A percentile compares a stretch with the other conserved stretches of the same genome.
phyloP scores from a whole-genome alignment of 2,329 filamentous ascomycete genomes.

The Helotiales sp. region DNA sequence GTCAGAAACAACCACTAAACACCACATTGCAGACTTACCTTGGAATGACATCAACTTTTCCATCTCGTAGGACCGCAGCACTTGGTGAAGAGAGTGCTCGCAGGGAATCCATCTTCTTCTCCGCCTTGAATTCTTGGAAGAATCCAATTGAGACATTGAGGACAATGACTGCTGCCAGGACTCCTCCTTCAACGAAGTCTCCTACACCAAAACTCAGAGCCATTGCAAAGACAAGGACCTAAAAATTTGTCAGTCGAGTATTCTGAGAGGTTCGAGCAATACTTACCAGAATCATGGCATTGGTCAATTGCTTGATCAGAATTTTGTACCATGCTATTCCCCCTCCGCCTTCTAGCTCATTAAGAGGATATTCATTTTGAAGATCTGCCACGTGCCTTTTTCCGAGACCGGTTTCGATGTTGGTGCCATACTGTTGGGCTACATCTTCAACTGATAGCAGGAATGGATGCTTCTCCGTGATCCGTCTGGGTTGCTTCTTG shows the following conservation, averaged over 20 bases:
- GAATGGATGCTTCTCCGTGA: conserved; percentile 53
- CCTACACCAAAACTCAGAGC: conserved; percentile 48
- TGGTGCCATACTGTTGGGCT: conserved; percentile 59
- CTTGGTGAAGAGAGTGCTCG: conserved; percentile 55
- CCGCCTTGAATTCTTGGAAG: conserved; percentile 59
- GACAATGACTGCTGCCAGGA: conserved; percentile 58
- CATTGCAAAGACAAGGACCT: conserved; percentile 39
- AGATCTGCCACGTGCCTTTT: conserved; percentile 58
- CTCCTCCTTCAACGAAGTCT: conserved; percentile 58
- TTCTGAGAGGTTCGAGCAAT: neutral
- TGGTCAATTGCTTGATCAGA: conserved; percentile 69
- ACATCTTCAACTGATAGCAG: conserved; percentile 63
- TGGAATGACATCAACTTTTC: conserved; percentile 43
- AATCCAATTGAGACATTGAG: conserved; percentile 59
- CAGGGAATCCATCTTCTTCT: conserved; percentile 59
- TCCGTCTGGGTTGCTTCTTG: conserved; percentile 5
- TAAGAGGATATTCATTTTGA: conserved; percentile 60
- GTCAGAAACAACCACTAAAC: neutral
- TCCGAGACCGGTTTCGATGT: conserved; percentile 67
- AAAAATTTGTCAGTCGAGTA: conserved; percentile 42
- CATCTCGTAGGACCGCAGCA: conserved; percentile 56
- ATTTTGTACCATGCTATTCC: conserved; percentile 72
- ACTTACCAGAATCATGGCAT: conserved; percentile 73
- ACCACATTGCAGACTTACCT: conserved; percentile 20
- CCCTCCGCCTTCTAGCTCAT: conserved; percentile 69